Conservation (phyloP, 108 stramenopile genomes). For the Nitzschia sp. region DNA sequence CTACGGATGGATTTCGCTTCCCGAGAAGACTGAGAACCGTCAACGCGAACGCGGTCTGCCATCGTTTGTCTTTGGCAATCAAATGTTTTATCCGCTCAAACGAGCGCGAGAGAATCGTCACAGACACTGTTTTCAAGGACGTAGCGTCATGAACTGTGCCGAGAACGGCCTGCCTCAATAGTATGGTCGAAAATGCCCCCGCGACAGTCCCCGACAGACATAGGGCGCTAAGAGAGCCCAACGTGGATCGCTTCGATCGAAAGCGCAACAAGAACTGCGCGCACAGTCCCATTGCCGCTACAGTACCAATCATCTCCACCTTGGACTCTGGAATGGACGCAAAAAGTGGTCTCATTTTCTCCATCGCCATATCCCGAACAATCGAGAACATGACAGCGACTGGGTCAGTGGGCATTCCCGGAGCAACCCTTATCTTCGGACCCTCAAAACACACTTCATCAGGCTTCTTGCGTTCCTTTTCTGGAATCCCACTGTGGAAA, state of each 20-base stretch:
- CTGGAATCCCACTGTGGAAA: too few relatives aligned
- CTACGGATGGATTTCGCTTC: too few relatives aligned
- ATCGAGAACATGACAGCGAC: constrained; percentile 18
- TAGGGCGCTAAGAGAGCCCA: background rate
- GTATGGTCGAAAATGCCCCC: constrained; percentile 20
- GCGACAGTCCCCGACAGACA: constrained; percentile 12
- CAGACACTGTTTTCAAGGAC: background rate
- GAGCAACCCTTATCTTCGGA: background rate
- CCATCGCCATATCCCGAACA: constrained; percentile 15
- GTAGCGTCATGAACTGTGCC: constrained; percentile 25
- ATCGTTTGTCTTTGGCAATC: background rate
- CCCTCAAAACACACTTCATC: background rate
- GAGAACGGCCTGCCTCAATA: constrained; percentile 19
- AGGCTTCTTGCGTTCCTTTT: background rate
- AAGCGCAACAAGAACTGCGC: constrained; percentile 5
- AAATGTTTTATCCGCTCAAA: constrained; percentile 7
- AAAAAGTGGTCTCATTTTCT: constrained; percentile 7
- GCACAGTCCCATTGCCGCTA: constrained; percentile 6
- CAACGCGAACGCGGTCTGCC: constrained; percentile 16
- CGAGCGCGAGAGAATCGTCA: background rate
- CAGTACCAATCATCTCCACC: constrained; percentile 20
- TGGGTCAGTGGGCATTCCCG: constrained; percentile 13
- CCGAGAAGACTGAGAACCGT: background rate
- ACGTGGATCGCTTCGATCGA: background rate
- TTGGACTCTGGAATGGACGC: constrained; percentile 20